Percentiles rank a stretch among this genome's conserved stretches.
These are phyloP conservation scores for Craterostigma plantagineum DNA, from an alignment of 257 asterid species.

Conservation along the genomic window DNA sequence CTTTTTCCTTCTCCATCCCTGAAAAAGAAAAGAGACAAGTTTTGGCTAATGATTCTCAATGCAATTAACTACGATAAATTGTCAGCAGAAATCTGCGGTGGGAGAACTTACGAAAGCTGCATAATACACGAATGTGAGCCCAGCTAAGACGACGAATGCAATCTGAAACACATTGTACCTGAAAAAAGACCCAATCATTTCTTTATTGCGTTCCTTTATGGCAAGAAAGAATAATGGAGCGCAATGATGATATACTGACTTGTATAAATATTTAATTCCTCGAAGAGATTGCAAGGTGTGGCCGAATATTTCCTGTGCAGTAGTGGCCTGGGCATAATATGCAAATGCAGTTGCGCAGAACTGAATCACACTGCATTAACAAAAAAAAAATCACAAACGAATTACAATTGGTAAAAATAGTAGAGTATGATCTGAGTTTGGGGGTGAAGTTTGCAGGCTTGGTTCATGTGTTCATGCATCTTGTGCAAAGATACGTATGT, in stretches of 20 bases:
- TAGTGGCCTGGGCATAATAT: constrained; percentile 92
- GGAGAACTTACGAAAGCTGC: constrained; percentile 56
- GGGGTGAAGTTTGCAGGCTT: too few species aligned
- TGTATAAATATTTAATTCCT: constrained; percentile 90
- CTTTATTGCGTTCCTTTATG: background rate
- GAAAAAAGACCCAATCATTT: constrained; percentile 9
- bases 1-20: constrained; percentile 91
- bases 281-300: constrained; percentile 96
- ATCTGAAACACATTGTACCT: constrained; percentile 98
- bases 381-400: too few species aligned
- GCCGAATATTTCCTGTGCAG: constrained; percentile 99
- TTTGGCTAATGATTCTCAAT: background rate
- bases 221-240: background rate
- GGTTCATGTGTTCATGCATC: too few species aligned
- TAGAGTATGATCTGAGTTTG: too few species aligned
- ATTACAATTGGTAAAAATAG: background rate
- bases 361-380: constrained; percentile 84
- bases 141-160: constrained; percentile 71
- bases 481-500: too few species aligned
- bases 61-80: background rate
- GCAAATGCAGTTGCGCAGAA: constrained; percentile 96
- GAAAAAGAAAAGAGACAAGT: constrained; percentile 3
- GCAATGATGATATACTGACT: constrained; percentile 54
- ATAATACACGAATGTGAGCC: constrained; percentile 85
- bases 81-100: background rate